Conservation (phyloP, 2,329 filamentous ascomycete species). For the Neofusicoccum laricinum region DNA sequence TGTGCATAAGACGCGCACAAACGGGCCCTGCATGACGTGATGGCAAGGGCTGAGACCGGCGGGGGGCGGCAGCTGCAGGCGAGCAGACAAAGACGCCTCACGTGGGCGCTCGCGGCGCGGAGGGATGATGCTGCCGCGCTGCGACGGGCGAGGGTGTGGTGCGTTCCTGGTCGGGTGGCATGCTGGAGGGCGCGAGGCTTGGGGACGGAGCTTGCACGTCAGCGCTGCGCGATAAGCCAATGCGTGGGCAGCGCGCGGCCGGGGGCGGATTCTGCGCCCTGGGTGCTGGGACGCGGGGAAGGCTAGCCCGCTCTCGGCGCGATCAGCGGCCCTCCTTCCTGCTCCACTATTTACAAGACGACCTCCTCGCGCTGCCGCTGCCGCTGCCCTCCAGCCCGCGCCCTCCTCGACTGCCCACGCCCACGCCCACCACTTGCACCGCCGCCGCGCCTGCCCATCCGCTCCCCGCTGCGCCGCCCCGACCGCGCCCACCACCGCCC, state of each 20-base stretch:
- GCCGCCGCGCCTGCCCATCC: neutral
- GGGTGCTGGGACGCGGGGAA: conserved; percentile 9
- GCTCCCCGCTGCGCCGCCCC: neutral
- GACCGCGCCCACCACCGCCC: neutral
- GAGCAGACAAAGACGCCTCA: conserved; percentile 8
- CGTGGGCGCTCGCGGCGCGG: neutral
- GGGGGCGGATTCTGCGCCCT: neutral
- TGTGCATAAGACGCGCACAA: neutral
- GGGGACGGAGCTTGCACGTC: neutral
- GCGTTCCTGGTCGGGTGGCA: neutral
- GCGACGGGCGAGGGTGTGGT: neutral
- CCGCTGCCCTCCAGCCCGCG: neutral
- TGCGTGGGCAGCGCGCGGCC: neutral
- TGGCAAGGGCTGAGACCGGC: neutral
- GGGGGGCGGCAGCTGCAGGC: neutral
- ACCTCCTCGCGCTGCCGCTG: neutral
- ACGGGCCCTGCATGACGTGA: conserved; percentile 10
- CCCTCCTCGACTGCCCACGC: neutral
- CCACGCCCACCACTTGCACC: no score
- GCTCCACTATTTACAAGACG: neutral
- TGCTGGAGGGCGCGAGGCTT: neutral
- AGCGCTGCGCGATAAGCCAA: conserved; percentile 10
- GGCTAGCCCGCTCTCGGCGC: neutral
- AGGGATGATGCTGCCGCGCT: neutral
- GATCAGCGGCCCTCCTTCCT: conserved; percentile 7